Conservation (phyloP, 345 rosid genomes). For the Populus euphratica region DNA sequence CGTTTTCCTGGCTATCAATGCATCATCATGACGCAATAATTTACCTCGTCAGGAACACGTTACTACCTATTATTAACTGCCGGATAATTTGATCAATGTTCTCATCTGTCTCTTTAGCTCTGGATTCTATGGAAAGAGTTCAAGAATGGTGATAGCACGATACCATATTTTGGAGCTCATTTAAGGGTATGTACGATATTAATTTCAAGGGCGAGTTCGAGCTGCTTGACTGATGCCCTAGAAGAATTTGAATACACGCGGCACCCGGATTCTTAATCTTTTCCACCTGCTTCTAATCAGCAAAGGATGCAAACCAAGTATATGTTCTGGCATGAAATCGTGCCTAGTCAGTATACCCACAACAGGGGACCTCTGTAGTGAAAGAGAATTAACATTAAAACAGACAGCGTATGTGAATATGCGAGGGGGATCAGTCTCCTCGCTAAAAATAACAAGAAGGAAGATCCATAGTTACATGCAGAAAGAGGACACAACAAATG, state of each 20-base stretch:
- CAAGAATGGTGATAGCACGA: neutral
- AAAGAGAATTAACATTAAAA: neutral
- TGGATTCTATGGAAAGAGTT: neutral
- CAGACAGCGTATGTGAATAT: too few species aligned
- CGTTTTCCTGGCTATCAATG: neutral
- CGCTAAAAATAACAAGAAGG: neutral
- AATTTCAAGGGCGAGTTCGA: neutral
- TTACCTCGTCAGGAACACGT: neutral
- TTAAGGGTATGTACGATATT: slow-evolving; percentile 11
- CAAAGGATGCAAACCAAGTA: slow-evolving; percentile 63
- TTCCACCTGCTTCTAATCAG: slow-evolving; percentile 62
- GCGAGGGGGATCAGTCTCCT: neutral
- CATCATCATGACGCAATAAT: neutral
- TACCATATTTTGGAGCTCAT: neutral
- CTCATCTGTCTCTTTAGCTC: neutral
- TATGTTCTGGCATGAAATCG: slow-evolving; percentile 90
- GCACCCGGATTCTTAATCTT: slow-evolving; percentile 55
- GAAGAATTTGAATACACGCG: slow-evolving; percentile 20
- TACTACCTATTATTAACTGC: neutral
- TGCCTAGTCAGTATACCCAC: slow-evolving; percentile 87
- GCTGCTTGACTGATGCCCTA: slow-evolving; percentile 4
- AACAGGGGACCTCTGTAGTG: slow-evolving; percentile 67
- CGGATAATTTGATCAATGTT: neutral
- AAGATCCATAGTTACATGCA: neutral
- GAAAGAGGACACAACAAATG: neutral